These are phyloP conservation scores for Tricharina praecox DNA, from an alignment of 495 filamentous ascomycete genomes.

Conservation along the genomic window DNA sequence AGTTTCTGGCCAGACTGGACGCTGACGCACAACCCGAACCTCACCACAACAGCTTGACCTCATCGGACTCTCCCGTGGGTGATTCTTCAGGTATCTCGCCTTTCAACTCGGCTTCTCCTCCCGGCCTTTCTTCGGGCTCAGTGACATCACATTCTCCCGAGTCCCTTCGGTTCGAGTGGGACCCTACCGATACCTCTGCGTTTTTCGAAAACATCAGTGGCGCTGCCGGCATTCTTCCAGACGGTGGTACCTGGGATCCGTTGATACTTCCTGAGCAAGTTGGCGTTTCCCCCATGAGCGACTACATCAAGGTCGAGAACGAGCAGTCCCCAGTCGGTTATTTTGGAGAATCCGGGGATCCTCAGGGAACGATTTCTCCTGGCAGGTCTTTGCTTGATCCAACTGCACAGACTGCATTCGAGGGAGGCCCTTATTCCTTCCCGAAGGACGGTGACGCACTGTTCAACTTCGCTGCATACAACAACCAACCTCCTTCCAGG, in stretches of 20 bases:
- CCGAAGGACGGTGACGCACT: constrained; percentile 21
- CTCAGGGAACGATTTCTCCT: constrained; percentile 24
- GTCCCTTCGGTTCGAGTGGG: constrained; percentile 24
- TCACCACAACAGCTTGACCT: constrained; percentile 13
- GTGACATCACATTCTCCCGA: constrained; percentile 26
- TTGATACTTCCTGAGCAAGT: constrained; percentile 17
- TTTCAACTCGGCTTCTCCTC: constrained; percentile 22
- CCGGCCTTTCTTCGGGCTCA: constrained; percentile 24
- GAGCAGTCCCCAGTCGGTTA: constrained; percentile 15
- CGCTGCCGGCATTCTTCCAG: constrained; percentile 13
- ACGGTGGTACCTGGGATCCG: constrained; percentile 16
- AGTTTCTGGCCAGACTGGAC: constrained; percentile 26
- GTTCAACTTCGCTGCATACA: constrained; percentile 21
- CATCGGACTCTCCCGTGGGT: constrained; percentile 16
- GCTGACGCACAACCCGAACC: constrained; percentile 18
- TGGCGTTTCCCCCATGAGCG: constrained; percentile 20
- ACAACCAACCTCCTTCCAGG: constrained; percentile 9
- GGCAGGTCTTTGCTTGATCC: constrained; percentile 25
- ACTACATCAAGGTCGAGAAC: constrained; percentile 26
- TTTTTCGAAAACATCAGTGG: constrained; percentile 22
- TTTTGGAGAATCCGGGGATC: constrained; percentile 1
- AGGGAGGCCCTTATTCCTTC: constrained; percentile 14
- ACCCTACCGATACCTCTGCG: constrained; percentile 13
- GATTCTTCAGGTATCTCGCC: constrained; percentile 13
- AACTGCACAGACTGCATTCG: constrained; percentile 23